Evolutionary conservation across 192 early-diverging fungal species (phyloP).

Genomic region (Backusella macrospora): DNA sequence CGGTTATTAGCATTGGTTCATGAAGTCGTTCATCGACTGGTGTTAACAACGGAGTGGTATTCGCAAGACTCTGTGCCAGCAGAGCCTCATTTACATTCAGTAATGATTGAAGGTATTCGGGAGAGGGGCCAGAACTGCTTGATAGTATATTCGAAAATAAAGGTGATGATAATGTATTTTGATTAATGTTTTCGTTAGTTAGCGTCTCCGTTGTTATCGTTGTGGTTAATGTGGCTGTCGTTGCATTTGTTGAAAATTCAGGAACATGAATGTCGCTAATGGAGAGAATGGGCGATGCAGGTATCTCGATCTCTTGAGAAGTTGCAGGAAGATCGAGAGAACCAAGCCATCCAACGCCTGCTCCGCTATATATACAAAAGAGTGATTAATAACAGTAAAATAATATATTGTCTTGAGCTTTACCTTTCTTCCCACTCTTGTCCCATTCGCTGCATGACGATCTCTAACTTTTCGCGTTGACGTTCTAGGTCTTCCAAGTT

Average conservation of each 20-base stretch:
- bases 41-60: constrained; percentile 8
- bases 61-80: constrained; percentile 32
- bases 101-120: constrained; percentile 32
- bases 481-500: constrained; percentile 38
- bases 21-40: background rate
- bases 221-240: background rate
- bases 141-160: background rate
- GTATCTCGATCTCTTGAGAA: background rate
- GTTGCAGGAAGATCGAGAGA: constrained; percentile 2
- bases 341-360: constrained; percentile 43
- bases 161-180: background rate
- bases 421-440: constrained; percentile 48
- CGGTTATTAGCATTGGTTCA: background rate
- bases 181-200: background rate
- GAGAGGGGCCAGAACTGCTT: constrained; percentile 13
- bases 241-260: background rate
- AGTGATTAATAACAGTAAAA: background rate
- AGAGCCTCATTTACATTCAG: constrained; percentile 31
- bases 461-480: constrained; percentile 33
- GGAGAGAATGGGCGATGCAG: background rate
- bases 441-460: constrained; percentile 38
- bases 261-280: constrained; percentile 6
- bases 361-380: constrained; percentile 27
- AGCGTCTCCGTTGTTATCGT: background rate
- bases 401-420: background rate